Conservation (phyloP, 208 protist species). For the Leishmania major region DNA sequence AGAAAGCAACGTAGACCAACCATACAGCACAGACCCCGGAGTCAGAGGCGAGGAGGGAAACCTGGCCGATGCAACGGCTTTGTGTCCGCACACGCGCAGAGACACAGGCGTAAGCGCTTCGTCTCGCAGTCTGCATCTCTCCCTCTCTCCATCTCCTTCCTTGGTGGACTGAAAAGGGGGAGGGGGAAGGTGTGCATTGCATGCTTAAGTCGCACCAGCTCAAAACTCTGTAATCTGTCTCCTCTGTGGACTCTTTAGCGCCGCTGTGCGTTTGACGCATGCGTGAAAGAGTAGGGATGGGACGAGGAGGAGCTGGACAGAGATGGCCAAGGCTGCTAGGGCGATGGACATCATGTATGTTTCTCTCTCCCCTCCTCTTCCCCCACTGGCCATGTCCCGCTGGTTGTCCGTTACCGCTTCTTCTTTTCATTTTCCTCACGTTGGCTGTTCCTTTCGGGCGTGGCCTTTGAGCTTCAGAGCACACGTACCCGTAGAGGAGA, state of each 20-base stretch:
- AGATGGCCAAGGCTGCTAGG: neutral
- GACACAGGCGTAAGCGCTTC: neutral
- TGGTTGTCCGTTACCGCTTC: neutral
- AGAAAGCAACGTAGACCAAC: no score
- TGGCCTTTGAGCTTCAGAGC: neutral
- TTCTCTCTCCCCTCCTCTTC: neutral
- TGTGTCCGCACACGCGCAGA: neutral
- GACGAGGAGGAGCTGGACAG: neutral
- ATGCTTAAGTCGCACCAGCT: neutral
- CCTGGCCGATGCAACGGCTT: neutral
- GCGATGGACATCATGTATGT: neutral
- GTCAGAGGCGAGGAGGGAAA: neutral
- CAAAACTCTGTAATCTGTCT: neutral
- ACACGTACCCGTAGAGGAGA: neutral
- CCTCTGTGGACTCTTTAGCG: neutral
- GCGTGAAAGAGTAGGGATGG: neutral
- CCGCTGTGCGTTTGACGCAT: neutral
- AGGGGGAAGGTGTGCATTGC: neutral
- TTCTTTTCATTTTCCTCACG: neutral
- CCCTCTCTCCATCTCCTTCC: neutral
- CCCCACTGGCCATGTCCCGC: neutral
- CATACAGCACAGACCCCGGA: neutral
- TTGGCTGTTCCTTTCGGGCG: slow-evolving; percentile 3
- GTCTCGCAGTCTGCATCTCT: neutral
- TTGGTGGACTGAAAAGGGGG: neutral